These are phyloP conservation scores for Wallacemonas rigidus DNA, from an alignment of 208 protist species.

Conservation along the genomic window DNA sequence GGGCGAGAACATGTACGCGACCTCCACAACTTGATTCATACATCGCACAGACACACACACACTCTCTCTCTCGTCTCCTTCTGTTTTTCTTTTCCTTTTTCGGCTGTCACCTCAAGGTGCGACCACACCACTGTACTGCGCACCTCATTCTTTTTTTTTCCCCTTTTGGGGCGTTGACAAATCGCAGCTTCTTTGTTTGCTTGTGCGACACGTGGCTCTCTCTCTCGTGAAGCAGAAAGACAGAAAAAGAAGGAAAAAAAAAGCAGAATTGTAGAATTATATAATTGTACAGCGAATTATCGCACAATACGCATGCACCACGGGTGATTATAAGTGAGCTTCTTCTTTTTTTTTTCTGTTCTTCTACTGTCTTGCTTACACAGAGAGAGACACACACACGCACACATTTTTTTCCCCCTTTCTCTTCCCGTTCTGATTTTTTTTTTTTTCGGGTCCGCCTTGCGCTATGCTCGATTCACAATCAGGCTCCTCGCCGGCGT, in stretches of 20 bases:
- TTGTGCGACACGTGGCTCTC: neutral
- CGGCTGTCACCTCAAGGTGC: neutral
- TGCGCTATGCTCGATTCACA: neutral
- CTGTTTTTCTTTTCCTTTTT: neutral
- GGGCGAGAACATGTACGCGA: neutral
- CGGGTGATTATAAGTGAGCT: neutral
- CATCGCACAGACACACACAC: too few relatives aligned
- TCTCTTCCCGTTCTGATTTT: neutral
- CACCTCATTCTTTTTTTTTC: neutral
- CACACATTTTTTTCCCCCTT: neutral
- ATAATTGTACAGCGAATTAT: too few relatives aligned
- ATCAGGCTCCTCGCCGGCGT: neutral
- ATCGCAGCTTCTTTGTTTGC: neutral
- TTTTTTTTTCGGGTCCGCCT: conserved; percentile 16
- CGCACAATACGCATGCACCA: too few relatives aligned
- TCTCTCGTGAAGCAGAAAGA: too few relatives aligned
- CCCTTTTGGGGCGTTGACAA: too few relatives aligned
- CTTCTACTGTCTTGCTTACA: neutral
- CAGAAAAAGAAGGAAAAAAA: too few relatives aligned
- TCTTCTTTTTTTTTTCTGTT: neutral
- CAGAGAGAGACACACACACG: too few relatives aligned
- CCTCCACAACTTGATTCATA: too few relatives aligned
- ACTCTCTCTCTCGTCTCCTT: too few relatives aligned
- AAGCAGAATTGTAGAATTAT: too few relatives aligned
- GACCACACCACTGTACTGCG: neutral